Evolutionary conservation across 345 rosid genomes (phyloP), one percentile per base, ranked within the genome.

Genomic region (Limnanthes douglasii): DNA sequence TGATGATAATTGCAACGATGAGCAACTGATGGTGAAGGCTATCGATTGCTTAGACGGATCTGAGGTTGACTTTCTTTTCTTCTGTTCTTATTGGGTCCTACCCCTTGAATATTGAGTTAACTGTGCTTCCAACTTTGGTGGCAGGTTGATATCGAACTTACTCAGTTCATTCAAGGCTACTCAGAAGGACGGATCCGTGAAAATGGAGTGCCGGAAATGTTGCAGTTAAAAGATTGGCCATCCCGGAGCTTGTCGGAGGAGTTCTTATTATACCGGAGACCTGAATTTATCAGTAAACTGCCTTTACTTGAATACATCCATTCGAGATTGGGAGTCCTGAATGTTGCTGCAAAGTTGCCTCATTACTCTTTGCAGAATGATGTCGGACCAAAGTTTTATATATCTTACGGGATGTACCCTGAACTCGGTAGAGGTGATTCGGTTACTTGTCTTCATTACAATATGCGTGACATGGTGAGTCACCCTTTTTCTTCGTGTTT

Each of bases 211-310:
- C 67, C 61, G 8, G 45, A 60, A 45, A 51, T 70, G 69, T 59
- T 82, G 72, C 76, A 74, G 66, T 62, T 88, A 66, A 76, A 88
- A 54, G 93, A 92, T 43, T 92, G 99, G 96, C 96, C 99, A 46
- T 71, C 90, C 23, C 83, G 96, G 3, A 67, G 73, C 66, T 83
- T 88, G 39, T 70, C 86, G 3, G 99, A 92, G 57, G 99, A 85
- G 60, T 78, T 92, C 51, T 57, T 92, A 46, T 55, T 73, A 60
- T 73, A 78, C 59, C 93, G 75, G 47, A 72, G 85, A 56, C 79
- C 93, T 25, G 99, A 92, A n/a, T 85, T 78, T 53, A 68, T 92
- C 43, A 71, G 67, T 64, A 71, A 72, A 65, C 59, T 92, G 59
- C 99, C 96, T n/a, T 56, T 85, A 30, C 88, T 78, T n/a, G 93